Evolutionary conservation across 108 stramenopile genomes (phyloP), one percentile per base, ranked within the genome.

Genomic region (Pseudonitzschia pungens): DNA sequence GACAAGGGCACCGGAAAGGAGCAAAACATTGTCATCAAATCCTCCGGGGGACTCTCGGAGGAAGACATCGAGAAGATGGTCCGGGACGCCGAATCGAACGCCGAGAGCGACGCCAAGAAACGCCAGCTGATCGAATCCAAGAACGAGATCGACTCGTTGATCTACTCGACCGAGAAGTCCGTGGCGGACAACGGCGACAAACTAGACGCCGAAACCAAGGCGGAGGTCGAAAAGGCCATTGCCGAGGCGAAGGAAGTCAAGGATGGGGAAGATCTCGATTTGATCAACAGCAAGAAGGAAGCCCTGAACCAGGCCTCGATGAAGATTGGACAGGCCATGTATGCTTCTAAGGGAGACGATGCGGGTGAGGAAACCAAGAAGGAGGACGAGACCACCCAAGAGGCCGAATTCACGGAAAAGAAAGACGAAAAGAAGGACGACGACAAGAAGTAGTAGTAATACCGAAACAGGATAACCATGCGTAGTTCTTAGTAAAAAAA

Each of bases 1-100:
- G 99, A 99, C 81, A 99, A 99, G 96, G 98, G 94, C 68, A 99
- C 99, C 50, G 97, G 96, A 59, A 99, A 99, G 93, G 97, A 98
- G 74, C 98, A 99, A 80, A 95, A 91, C 77, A 98, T 99, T 69
- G 79, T 98, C 65, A 99, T 99, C 77, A 94, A 97, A 86, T 92
- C 92, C 57, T 82, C 83, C 32, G 97, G 98, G 29, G 99, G 99
- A 43, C 81, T 99, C 58, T 95, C 95, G 27, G 98, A 99, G 68
- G 97, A 90, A 58, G 98, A 99, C 68, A 99, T 99, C 82, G 96
- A 99, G 80, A 75, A 92, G 52, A 99, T 99, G 99, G 97, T 99
- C 45, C 93, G 89, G n/a, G 98, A 99, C 77, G 99, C 99, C 0
- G 99, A 99, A 79, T 85, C 91, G 68, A 96, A 99, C 77, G 97